These are phyloP conservation scores for Myxozyma vanderwaltii DNA, from an alignment of 805 yeast species.

Conservation along the genomic window DNA sequence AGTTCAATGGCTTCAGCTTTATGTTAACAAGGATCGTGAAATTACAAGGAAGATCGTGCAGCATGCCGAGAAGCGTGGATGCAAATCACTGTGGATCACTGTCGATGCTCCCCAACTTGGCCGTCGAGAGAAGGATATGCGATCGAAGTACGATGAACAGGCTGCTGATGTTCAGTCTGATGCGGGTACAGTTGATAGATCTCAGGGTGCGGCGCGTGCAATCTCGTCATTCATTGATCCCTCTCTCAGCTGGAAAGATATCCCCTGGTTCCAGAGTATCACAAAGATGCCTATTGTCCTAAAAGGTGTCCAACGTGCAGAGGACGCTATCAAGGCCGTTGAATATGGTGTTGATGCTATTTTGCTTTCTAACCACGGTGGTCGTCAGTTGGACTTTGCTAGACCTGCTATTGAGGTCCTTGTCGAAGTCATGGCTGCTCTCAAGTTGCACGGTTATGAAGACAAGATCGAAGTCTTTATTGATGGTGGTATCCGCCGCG, in stretches of 20 bases:
- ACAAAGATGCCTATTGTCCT: constrained; percentile 69
- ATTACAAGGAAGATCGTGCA: constrained; percentile 61
- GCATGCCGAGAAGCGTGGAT: constrained; percentile 72
- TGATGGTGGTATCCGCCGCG: constrained; percentile 80
- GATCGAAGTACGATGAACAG: constrained; percentile 56
- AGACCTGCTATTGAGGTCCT: constrained; percentile 72
- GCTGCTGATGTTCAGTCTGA: constrained; percentile 51
- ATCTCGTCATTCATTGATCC: constrained; percentile 83
- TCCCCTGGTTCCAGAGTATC: constrained; percentile 55
- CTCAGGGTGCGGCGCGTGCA: constrained; percentile 85
- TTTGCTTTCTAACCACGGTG: constrained; percentile 88
- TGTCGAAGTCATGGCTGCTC: constrained; percentile 65
- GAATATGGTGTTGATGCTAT: constrained; percentile 74
- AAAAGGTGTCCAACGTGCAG: constrained; percentile 84
- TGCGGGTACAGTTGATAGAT: constrained; percentile 56
- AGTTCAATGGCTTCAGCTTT: constrained; percentile 85
- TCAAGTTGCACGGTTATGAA: constrained; percentile 39
- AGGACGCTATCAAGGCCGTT: constrained; percentile 73
- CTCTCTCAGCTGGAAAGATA: constrained; percentile 63
- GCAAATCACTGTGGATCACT: constrained; percentile 82
- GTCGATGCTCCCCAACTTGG: constrained; percentile 94
- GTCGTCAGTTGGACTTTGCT: constrained; percentile 81
- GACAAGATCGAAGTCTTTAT: constrained; percentile 62
- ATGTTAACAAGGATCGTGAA: constrained; percentile 76
- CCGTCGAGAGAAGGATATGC: constrained; percentile 84